These are phyloP conservation scores for Cenchrus americanus DNA, from an alignment of 176 grass and related monocot species.

Conservation along the genomic window DNA sequence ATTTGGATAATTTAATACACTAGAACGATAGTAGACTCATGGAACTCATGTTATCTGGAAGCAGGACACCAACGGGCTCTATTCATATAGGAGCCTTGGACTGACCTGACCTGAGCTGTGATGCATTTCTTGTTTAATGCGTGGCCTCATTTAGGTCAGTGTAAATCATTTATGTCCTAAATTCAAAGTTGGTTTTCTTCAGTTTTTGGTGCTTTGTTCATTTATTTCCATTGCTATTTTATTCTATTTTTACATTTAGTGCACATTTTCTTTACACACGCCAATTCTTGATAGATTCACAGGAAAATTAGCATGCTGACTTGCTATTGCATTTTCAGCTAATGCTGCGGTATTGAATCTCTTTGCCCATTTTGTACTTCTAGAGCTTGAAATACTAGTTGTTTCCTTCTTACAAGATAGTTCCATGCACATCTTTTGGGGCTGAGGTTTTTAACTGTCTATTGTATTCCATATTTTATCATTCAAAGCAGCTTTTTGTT, in stretches of 20 bases:
- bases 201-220: conserved; percentile 6
- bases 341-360: not conserved
- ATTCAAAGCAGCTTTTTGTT: no score
- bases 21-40: conserved; percentile 73
- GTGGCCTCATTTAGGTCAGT: conserved; percentile 85
- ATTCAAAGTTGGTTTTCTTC: conserved; percentile 43
- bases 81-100: conserved; percentile 28
- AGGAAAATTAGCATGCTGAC: not conserved
- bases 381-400: not conserved
- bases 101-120: no score
- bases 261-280: conserved; percentile 31
- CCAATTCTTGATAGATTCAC: not conserved
- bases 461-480: no score
- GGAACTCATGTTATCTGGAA: conserved; percentile 66
- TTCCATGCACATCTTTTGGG: not conserved
- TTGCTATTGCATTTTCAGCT: not conserved
- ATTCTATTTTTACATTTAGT: conserved; percentile 32
- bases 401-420: not conserved
- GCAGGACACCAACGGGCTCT: conserved; percentile 84
- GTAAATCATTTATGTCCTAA: conserved; percentile 73
- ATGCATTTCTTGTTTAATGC: conserved; percentile 3
- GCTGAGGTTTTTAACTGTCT: not conserved
- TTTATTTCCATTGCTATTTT: conserved; percentile 38
- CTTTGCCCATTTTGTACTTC: conserved; percentile 4
- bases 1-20: conserved; percentile 76